These are phyloP conservation scores for Plasmopara halstedii DNA, from an alignment of 352 stramenopile species.

Conservation along the genomic window DNA sequence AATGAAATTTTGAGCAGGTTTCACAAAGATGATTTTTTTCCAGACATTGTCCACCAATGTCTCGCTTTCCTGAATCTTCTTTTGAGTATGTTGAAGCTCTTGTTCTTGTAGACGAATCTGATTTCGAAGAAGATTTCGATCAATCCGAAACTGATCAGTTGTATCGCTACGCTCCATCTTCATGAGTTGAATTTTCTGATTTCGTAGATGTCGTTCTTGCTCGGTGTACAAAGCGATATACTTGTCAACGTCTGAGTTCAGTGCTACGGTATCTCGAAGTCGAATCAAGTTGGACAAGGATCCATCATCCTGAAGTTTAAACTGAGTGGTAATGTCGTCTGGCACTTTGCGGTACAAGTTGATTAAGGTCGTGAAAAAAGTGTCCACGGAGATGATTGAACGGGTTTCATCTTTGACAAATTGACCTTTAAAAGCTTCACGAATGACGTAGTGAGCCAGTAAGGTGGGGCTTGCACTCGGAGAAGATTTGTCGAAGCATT, in stretches of 20 bases:
- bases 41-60: constrained; percentile 51
- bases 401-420: constrained; percentile 6
- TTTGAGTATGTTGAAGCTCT: constrained; percentile 48
- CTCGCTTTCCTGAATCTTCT: constrained; percentile 43
- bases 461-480: constrained; percentile 13
- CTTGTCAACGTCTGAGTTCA: constrained; percentile 48
- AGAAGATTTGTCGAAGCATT: constrained; percentile 4
- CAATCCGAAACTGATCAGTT: constrained; percentile 44
- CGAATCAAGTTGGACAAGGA: constrained; percentile 57
- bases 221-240: constrained; percentile 31
- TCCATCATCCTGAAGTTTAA: constrained; percentile 81
- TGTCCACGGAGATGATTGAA: constrained; percentile 29
- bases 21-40: constrained; percentile 33
- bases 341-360: constrained; percentile 43
- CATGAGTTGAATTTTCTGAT: constrained; percentile 56
- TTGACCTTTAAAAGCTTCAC: constrained; percentile 12
- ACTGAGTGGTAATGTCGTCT: constrained; percentile 69
- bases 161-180: constrained; percentile 45
- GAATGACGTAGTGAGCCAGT: constrained; percentile 36
- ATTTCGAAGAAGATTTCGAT: constrained; percentile 51
- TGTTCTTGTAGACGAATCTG: constrained; percentile 51
- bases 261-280: constrained; percentile 59
- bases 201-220: constrained; percentile 41
- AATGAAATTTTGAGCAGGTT: constrained; percentile 6
- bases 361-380: constrained; percentile 37